A percentile compares a stretch with the other conserved stretches of the same genome.
Evolutionary conservation across 106 monocot species (phyloP).

Genomic region (Dendrobium catenatum): DNA sequence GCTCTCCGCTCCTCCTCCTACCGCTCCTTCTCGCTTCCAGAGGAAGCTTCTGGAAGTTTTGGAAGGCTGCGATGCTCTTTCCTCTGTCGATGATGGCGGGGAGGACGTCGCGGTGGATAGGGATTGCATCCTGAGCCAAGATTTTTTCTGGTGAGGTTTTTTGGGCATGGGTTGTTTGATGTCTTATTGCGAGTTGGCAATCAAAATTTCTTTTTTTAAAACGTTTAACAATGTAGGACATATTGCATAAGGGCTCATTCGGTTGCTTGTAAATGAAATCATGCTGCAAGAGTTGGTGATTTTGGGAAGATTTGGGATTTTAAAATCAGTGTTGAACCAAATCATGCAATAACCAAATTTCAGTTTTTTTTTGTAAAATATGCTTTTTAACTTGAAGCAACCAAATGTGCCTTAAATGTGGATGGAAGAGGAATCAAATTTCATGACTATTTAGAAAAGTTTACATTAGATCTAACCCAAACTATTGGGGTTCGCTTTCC

Average conservation of each 20-base stretch:
- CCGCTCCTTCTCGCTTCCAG: conserved; percentile 9
- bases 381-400: not conserved
- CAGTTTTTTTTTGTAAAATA: not conserved
- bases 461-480: not conserved
- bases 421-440: not conserved
- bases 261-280: not conserved
- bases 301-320: not conserved
- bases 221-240: not conserved
- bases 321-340: not conserved
- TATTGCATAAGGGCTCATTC: not conserved
- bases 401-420: not conserved
- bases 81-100: conserved; percentile 8
- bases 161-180: not conserved
- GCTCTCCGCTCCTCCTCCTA: conserved; percentile 1
- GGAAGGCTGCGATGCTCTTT: conserved; percentile 8
- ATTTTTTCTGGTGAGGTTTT: conserved; percentile 67
- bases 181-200: not conserved
- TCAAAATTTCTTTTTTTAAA: not conserved
- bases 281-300: not conserved
- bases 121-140: conserved; percentile 85
- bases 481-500: not conserved
- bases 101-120: conserved; percentile 28
- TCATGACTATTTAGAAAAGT: not conserved
- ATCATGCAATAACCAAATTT: not conserved
- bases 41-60: conserved; percentile 41